A percentile compares a stretch with the other conserved stretches of the same genome.
These are phyloP conservation scores for Curvularia verruculosa DNA, from an alignment of 2,329 filamentous ascomycete genomes.

Conservation along the genomic window DNA sequence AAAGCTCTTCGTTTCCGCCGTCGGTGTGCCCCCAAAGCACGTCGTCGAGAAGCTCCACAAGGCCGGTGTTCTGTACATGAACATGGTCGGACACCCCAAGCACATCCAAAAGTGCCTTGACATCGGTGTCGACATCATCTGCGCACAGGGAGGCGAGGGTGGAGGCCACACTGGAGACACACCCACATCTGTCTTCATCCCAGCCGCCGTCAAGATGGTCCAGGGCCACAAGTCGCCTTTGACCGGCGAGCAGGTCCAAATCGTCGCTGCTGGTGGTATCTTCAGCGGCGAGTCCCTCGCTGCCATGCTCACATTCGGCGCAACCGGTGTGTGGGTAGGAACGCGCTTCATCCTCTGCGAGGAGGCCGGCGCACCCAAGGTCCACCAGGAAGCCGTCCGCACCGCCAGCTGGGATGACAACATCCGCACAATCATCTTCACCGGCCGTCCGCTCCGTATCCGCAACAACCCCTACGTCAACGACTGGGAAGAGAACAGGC, in stretches of 20 bases:
- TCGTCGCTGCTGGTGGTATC: conserved; percentile 91
- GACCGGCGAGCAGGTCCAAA: conserved; percentile 85
- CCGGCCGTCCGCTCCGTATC: conserved; percentile 90
- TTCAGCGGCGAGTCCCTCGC: conserved; percentile 91
- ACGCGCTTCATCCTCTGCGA: conserved; percentile 93
- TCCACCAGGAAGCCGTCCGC: conserved; percentile 93
- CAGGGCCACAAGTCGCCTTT: conserved; percentile 83
- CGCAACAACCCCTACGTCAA: conserved; percentile 91
- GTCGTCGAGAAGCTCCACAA: conserved; percentile 91
- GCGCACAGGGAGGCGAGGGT: conserved; percentile 96
- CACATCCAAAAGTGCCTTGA: conserved; percentile 96
- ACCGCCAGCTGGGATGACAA: conserved; percentile 95
- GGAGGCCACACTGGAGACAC: conserved; percentile 96
- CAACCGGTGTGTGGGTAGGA: conserved; percentile 92
- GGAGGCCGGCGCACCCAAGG: conserved; percentile 90
- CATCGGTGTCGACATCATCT: conserved; percentile 90
- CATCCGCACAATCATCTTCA: conserved; percentile 97
- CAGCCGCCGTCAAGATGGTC: conserved; percentile 82
- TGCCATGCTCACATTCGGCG: conserved; percentile 89
- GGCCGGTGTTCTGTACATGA: conserved; percentile 93
- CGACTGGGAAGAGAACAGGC: conserved; percentile 95
- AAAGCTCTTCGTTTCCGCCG: conserved; percentile 93
- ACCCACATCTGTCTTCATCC: conserved; percentile 89
- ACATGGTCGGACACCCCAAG: conserved; percentile 99
- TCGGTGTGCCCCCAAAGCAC: conserved; percentile 87